Evolutionary conservation across 768 basidiomycete genomes (phyloP), one percentile per base, ranked within the genome.

Genomic region (Megacollybia marginata): DNA sequence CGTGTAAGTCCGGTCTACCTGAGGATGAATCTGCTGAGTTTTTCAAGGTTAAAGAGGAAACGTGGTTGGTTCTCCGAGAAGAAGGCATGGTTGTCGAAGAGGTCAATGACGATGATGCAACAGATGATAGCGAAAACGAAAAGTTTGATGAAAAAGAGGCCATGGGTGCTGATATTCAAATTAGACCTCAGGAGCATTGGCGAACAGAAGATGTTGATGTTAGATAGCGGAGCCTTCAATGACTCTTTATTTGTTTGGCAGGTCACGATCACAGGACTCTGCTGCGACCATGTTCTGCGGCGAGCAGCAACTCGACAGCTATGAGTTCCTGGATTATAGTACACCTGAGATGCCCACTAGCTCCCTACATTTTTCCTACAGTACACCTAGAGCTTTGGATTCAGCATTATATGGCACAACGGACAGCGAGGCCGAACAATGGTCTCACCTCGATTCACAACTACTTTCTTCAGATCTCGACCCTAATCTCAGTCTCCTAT

Each of bases 41-140:
- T 19, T 42, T 42, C 15, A 3, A 82, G 79, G 73, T 83, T 19
- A 74, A 78, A 47, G 84, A 88, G 47, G 64, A 64, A 23, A 72
- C 82, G 20, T 88, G 80, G 72, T 60, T 70, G 5, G 62, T 74
- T 48, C 60, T 85, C 16, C 74, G 75, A 47, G 82, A 84, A 46
- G 76, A 81, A 55, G 87, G 84, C 7, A 82, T 79, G 43, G 62
- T 86, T 19, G 67, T 88, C 42, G 86, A 88, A 61, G 86, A 87
- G 53, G 71, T 76, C 9, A 61, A 62, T 9, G 75, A 76, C 23
- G 67, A 64, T 20, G 74, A 70, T 16, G 78, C 67, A 12, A 64
- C 64, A 33, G 66, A 64, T 9, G 64, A 58, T 16, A 63, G 62
- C 28, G 68, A 58, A 45, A 67, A 75, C 51, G 80, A 81, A 59